phyloP scores from a whole-genome alignment of 495 filamentous ascomycete genomes.

The Lasiosphaeria miniovina region DNA sequence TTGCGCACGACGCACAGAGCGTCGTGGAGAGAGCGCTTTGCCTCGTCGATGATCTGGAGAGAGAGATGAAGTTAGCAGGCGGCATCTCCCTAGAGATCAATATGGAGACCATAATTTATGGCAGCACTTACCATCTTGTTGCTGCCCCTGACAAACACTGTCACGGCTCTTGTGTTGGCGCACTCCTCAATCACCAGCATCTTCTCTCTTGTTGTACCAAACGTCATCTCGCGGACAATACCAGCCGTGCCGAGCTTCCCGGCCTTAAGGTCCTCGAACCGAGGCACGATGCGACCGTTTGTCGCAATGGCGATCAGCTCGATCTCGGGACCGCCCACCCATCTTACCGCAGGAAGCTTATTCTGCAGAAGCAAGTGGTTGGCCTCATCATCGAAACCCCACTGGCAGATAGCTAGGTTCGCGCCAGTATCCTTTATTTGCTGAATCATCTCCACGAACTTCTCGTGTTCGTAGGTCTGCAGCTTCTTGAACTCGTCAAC shows the following conservation, averaged over 20 bases:
- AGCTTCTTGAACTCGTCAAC: constrained; percentile 98
- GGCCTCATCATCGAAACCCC: constrained; percentile 99
- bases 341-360: constrained; percentile 90
- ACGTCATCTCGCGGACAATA: constrained; percentile 88
- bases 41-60: constrained; percentile 91
- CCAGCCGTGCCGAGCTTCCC: constrained; percentile 91
- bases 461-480: constrained; percentile 90
- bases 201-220: constrained; percentile 96
- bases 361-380: constrained; percentile 97
- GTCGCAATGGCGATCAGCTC: constrained; percentile 98
- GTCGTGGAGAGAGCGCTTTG: constrained; percentile 95
- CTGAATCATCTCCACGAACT: constrained; percentile 98
- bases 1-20: constrained; percentile 97
- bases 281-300: constrained; percentile 93
- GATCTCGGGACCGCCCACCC: constrained; percentile 98
- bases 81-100: not conserved
- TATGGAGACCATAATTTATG: not conserved
- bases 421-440: constrained; percentile 97
- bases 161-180: constrained; percentile 95
- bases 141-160: constrained; percentile 91
- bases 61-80: constrained; percentile 12
- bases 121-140: constrained; percentile 86
- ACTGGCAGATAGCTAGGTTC: constrained; percentile 98
- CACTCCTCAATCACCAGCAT: constrained; percentile 99
- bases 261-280: constrained; percentile 89